Evolutionary conservation across 805 yeast genomes (phyloP), one percentile per base, ranked within the genome.

Genomic region (Wickerhamomyces tratensis): DNA sequence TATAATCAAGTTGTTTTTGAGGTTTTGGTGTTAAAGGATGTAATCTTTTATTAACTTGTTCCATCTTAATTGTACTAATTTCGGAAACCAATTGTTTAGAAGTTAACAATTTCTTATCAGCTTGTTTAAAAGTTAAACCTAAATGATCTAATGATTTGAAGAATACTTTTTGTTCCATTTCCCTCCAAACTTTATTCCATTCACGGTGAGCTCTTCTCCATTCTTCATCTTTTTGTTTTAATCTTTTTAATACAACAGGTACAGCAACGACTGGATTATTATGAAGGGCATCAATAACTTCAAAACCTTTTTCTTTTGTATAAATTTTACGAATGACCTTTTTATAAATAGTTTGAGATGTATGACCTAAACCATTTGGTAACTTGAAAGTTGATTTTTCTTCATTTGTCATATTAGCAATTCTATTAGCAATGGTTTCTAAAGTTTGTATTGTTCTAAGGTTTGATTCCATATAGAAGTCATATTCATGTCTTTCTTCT

Each of bases 141-240:
- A 91, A 68, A 61, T 93, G 98, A 60, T 93, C 99, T 50, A 93
- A 70, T 3, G 96, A 86, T 62, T 93, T 93, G 68, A 79, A 86
- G 61, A 85, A 89, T 0, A 88, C 95, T 55, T 87, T 89, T 57
- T 89, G 96, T 62, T 93, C 98, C 65, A 94, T 79, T 64, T 91
- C 98, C 58, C 99, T 79, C 99, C 99, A 93, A 12, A 88, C 95
- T 59, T 91, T 91, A 64, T 91, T 91, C 98, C 98, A 93, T 61
- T 93, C 98, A 54, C 98, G 78, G 56, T 91, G 98, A 2, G 96
- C 89, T 48, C 96, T 77, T 62, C 87, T 85, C 99, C 99, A 93
- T 64, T 93, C 98, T 63, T 93, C 98, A 59, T 93, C 98, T 64
- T 93, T 93, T 64, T 93, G 98, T 64, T 93, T 93, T 59, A 93